Evolutionary conservation across 2,329 filamentous ascomycete species (phyloP).

Genomic region (Biscogniauxia mediterranea): DNA sequence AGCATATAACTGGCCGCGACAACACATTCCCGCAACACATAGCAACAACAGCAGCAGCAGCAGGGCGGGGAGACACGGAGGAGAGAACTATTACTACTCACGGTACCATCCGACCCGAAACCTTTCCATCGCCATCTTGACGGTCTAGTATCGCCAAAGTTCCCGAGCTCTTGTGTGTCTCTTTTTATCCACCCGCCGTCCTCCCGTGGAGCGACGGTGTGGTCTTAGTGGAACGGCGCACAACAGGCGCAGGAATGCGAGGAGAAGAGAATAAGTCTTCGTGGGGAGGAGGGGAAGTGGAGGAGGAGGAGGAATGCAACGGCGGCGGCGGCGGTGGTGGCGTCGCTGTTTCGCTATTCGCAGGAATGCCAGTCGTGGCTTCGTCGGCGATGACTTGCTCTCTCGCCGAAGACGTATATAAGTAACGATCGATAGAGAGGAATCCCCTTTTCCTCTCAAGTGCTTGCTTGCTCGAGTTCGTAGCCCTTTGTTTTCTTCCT

Average conservation of each 20-base stretch:
- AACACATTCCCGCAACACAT: background rate
- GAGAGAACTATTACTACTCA: slow-evolving; percentile 20
- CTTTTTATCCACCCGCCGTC: slow-evolving; percentile 30
- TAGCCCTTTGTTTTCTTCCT: slow-evolving; percentile 14
- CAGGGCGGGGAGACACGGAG: too few relatives aligned
- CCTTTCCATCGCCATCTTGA: slow-evolving; percentile 26
- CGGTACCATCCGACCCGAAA: slow-evolving; percentile 34
- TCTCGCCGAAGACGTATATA: slow-evolving; percentile 9
- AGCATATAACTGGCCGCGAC: background rate
- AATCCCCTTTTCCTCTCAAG: background rate
- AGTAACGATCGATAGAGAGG: slow-evolving; percentile 9
- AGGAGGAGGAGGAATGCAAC: slow-evolving; percentile 6
- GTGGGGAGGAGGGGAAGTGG: background rate
- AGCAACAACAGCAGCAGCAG: background rate
- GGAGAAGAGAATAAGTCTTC: background rate
- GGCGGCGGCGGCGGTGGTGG: slow-evolving; percentile 12
- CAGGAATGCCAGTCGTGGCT: slow-evolving; percentile 19
- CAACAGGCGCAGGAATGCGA: slow-evolving; percentile 27
- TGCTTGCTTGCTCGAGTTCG: slow-evolving; percentile 11
- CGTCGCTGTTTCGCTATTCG: slow-evolving; percentile 16
- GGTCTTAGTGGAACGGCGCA: slow-evolving; percentile 17
- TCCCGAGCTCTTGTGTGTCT: slow-evolving; percentile 17
- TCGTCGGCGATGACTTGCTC: background rate
- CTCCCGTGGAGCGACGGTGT: slow-evolving; percentile 33
- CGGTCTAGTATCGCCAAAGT: slow-evolving; percentile 12